Conservation (phyloP, 2,329 filamentous ascomycete genomes). For the Colletotrichum liriopes region DNA sequence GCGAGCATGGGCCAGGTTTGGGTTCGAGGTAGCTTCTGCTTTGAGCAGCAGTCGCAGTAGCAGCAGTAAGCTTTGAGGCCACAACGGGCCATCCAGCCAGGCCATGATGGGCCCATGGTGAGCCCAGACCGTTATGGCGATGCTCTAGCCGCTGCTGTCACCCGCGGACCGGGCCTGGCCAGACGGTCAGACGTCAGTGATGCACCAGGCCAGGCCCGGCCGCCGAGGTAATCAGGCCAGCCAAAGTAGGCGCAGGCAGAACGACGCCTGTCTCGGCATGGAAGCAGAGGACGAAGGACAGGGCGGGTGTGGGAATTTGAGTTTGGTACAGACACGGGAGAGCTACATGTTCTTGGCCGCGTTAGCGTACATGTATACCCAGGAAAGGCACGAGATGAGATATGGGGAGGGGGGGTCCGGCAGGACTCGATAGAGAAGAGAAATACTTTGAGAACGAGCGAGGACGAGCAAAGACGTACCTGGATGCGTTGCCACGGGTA, state of each 20-base stretch:
- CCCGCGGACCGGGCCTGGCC: not conserved
- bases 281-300: not conserved
- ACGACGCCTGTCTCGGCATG: not conserved
- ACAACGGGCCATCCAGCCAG: not conserved
- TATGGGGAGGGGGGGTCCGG: no score
- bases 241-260: not conserved
- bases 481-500: not conserved
- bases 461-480: not conserved
- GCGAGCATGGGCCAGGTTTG: not conserved
- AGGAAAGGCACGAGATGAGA: not conserved
- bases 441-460: no score
- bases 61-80: not conserved
- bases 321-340: no score
- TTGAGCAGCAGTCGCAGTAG: not conserved
- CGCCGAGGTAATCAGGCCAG: not conserved
- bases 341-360: not conserved
- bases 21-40: not conserved
- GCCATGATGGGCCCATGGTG: not conserved
- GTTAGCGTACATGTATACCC: not conserved
- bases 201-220: not conserved
- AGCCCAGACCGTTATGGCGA: slow-evolving; percentile 2
- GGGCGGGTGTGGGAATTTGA: no score
- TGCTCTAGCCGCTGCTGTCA: slow-evolving; percentile 9
- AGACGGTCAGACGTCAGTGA: not conserved
- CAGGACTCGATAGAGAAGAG: no score